Evolutionary conservation across 495 filamentous ascomycete genomes (phyloP), one percentile per base, ranked within the genome.

Genomic region (Hypoxylon crocopeplum): DNA sequence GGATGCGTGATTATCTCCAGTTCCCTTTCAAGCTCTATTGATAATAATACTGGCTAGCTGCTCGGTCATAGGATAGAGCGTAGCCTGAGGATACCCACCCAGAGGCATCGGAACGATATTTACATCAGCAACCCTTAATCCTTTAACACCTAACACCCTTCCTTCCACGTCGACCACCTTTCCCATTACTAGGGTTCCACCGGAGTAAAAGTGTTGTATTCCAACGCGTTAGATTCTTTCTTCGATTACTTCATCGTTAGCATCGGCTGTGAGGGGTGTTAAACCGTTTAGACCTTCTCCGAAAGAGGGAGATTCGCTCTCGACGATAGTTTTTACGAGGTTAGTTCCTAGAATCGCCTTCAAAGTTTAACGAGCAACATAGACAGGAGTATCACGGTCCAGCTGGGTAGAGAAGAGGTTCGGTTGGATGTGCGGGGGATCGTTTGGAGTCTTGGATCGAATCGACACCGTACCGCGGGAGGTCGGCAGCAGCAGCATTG

Each of bases 171-270:
- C 82, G 32, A 86, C 75, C 1, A 38, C 17, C 25, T 62, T 73
- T 0, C 84, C 82, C 84, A 86, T 86, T 52, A 79, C 81, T 15
- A 72, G 74, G 1, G 82, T 84, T 0, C 82, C 81, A 27, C 78
- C 79, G 57, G 77, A 77, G 50, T 82, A 80, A 15, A 48, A 42
- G 30, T 57, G 59, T 36, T 58, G 57, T 29, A 24, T 53, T n/a
- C 63, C 57, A 24, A 58, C 52, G 16, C 40, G 47, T 19, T 29
- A 24, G 25, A 63, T 47, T 25, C 52, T 34, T 10, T 58, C 53
- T 6, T 50, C 33, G 22, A 63, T 58, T 20, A 29, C 53, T 34
- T 48, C 54, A 32, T 64, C 60, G 11, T 40, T 64, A 11, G 48
- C 10, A 20, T 58, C 48, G 22, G 24, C 42, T 12, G 53, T 58